Percentiles rank a stretch among this genome's conserved stretches.
Conservation (phyloP, 306 rosid genomes). For the Vicia villosa region DNA sequence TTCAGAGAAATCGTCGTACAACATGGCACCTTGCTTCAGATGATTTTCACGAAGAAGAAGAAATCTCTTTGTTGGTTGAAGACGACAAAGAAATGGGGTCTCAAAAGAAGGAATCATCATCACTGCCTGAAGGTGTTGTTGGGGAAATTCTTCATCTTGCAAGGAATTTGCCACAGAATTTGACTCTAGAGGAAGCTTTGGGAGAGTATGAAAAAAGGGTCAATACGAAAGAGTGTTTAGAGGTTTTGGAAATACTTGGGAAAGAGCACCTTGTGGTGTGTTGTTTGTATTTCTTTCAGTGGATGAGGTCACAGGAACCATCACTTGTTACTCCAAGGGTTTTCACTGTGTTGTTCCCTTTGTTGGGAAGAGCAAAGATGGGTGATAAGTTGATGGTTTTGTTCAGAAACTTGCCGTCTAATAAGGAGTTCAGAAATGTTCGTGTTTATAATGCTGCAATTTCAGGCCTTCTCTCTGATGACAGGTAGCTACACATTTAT, state of each 20-base stretch:
- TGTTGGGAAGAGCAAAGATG: slow-evolving; percentile 80
- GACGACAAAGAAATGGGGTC: slow-evolving; percentile 29
- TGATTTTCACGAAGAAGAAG: slow-evolving; percentile 35
- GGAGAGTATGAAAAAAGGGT: slow-evolving; percentile 58
- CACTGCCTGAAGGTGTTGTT: slow-evolving; percentile 49
- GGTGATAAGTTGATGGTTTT: slow-evolving; percentile 65
- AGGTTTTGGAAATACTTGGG: slow-evolving; percentile 63
- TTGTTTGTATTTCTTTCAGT: slow-evolving; percentile 83
- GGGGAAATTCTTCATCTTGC: slow-evolving; percentile 69
- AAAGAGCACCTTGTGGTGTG: slow-evolving; percentile 49
- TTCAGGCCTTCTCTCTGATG: slow-evolving; percentile 59
- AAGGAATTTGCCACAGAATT: slow-evolving; percentile 56
- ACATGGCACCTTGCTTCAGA: slow-evolving; percentile 66
- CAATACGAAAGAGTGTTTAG: slow-evolving; percentile 52
- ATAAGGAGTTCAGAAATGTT: slow-evolving; percentile 65
- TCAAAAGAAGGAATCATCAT: slow-evolving; percentile 33
- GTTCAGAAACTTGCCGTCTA: slow-evolving; percentile 60
- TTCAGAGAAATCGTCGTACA: slow-evolving; percentile 54
- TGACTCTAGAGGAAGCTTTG: slow-evolving; percentile 71
- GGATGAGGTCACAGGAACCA: slow-evolving; percentile 88
- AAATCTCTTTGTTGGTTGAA: background rate
- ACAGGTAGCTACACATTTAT: background rate
- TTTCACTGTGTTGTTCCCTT: slow-evolving; percentile 68
- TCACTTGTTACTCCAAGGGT: slow-evolving; percentile 62
- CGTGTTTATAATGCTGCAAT: slow-evolving; percentile 78